Evolutionary conservation across 257 asterid species (phyloP), one percentile per base, ranked within the genome.

Genomic region (Plantago elongata): DNA sequence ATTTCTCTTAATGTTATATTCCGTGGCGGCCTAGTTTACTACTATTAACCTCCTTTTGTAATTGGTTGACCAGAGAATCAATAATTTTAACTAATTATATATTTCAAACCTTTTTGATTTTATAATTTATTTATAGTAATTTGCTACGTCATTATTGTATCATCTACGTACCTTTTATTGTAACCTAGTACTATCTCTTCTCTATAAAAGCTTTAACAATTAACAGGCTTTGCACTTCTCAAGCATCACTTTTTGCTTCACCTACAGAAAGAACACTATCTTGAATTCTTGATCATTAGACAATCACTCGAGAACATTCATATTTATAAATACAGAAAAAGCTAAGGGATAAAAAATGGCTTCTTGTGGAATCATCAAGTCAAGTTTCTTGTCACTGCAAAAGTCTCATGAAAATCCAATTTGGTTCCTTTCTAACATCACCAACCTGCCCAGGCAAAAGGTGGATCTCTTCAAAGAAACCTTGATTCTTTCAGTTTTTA

Each of bases 381-480:
- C 54, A 52, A 72, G 62, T 63, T 75, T 75, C 63, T 57, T 78
- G 54, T 60, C 74, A 48, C 48, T 62, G 55, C 56, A 65, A 63
- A 64, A 69, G 9, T 63, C 74, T 42, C 74, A 69, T 18, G 72
- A 75, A 44, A 62, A n/a, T 54, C 67, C 78, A 9, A 51, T 11
- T 63, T 58, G 60, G 58, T 42, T 61, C 51, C 59, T 77, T 16
- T 65, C 78, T 5, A 51, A 75, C 0, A 1, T 71, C 3, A 14
- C 69, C 60, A 54, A 51, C 58, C 78, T 61, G 38, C 70, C 74
- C 37, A 2, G 54, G 47, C 74, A 63, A 17, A 78, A 75, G 81
- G 84, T 78, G 14, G 15, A 50, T 49, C 34, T 49, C 50, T 11
- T 34, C 56, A 44, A 18, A 0, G 4, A 18, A 27, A 9, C 38